Base-by-base conservation (phyloP, 2,329 filamentous ascomycete species). In the Exophiala dermatitidis region DNA sequence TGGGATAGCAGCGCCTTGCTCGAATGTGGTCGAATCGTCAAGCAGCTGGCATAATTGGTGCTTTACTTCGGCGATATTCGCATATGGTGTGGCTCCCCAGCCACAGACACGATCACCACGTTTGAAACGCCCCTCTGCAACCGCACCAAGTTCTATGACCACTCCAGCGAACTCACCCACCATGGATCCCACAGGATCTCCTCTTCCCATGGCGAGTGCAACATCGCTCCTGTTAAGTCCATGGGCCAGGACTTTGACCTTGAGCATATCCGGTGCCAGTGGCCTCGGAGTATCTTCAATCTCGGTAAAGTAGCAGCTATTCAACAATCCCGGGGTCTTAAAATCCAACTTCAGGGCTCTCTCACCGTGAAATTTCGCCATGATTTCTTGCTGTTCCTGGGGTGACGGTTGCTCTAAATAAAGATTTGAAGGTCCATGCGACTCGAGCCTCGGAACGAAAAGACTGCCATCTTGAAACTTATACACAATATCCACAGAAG, bases 171-270 rank as follows among this genome's bases (percentile, higher is more conserved):
- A 69, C 52, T 71, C 69, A 12, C 69, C 68, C 19, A 70, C 57
- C n/a, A 64, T 65, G 0, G 57, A 49, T 36, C n/a, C 33, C n/a
- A n/a, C 33, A 19, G 63, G 62, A 6, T 8, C 19, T 44, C 28
- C 38, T 6, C 34, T 57, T 34, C 70, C 70, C 65, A 69, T 69
- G 1, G 66, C 60, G 3, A 68, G 62, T 46, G 67, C 64, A 19
- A 70, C 63, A 53, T 71, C 68, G 26, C 65, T 65, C 58, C 69
- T 68, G 50, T 70, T 71, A 32, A 71, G 57, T 36, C 33, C 33
- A 36, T 36, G 33, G 10, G 66, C 64, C 0, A 62, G 63, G 5
- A 67, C 67, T 45, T 69, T 70, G 49, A 68, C 64, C 42, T 66
- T 62, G 31, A 72, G 61, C 32, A 71, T 68, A 45, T 30, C 8